Conservation (phyloP, 768 basidiomycete species). For the Coprinopsis strossmayeri region DNA sequence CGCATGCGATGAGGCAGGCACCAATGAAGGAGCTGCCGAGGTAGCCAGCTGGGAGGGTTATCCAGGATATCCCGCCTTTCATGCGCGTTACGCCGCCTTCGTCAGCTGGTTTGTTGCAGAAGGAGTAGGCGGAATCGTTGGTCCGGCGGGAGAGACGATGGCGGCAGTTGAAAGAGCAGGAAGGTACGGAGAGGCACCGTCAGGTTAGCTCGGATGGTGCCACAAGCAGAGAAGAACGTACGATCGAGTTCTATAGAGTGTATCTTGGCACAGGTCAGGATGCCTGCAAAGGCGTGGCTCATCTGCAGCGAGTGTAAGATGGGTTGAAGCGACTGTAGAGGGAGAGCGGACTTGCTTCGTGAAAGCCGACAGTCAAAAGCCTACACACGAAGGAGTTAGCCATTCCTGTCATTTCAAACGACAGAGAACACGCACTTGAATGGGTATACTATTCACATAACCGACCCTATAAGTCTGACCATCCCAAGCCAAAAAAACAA, state of each 20-base stretch:
- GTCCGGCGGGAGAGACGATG: too few relatives aligned
- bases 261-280: conserved; percentile 81
- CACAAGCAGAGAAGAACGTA: conserved; percentile 31
- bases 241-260: conserved; percentile 85
- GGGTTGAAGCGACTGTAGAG: background rate
- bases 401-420: background rate
- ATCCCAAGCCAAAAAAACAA: conserved; percentile 12
- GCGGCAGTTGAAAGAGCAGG: too few relatives aligned
- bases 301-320: conserved; percentile 41
- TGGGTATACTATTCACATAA: conserved; percentile 59
- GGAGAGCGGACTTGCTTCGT: conserved; percentile 49
- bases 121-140: too few relatives aligned
- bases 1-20: conserved; percentile 79
- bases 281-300: conserved; percentile 78
- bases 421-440: conserved; percentile 64
- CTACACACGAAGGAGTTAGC: conserved; percentile 26
- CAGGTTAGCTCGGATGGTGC: background rate
- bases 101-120: too few relatives aligned
- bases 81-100: conserved; percentile 85
- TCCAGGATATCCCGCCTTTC: conserved; percentile 78
- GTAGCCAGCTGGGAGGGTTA: conserved; percentile 79
- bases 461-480: conserved; percentile 1
- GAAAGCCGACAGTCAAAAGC: conserved; percentile 81
- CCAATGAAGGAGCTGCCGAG: conserved; percentile 85
- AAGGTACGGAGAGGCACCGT: too few relatives aligned